Evolutionary conservation across 495 filamentous ascomycete species (phyloP), one percentile per base, ranked within the genome.

Genomic region (Oidiodendron maius): DNA sequence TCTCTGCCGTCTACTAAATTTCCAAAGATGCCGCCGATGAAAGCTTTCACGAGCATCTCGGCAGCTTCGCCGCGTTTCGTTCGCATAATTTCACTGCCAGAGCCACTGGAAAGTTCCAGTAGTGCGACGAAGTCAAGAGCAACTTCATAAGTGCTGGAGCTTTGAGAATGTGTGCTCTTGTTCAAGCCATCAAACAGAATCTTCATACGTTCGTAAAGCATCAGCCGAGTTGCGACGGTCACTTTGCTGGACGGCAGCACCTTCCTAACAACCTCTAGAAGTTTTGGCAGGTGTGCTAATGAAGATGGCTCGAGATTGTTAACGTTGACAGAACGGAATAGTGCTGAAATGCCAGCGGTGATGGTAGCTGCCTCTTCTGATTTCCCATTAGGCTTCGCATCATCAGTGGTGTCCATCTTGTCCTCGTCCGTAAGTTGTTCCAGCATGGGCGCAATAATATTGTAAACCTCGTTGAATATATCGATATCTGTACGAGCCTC

Each of bases 351-450:
- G 3, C 53, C 54, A 21, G 58, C 53, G 21, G 55, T 55, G 6
- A 62, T 52, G 8, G 58, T 60, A 26, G 41, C 26, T 11, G 50
- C 22, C 17, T 61, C 55, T 2, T 50, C 16, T 3, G 49, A 47
- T 22, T 64, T 60, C 36, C 65, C 68, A 21, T 52, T 56, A 24
- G 66, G 68, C 41, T 60, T 66, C 21, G 62, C 64, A 11, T 69
- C 69, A 47, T 85, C 81, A 23, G 69, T 60, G 2, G 68, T 62
- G 23, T 91, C 86, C 87, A 91, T 93, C 30, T 69, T 73, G 48
- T 80, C 75, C 30, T 75, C 70, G 11, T 72, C 71, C 6, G 71
- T 58, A 2, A 68, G 47, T 26, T 85, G 72, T 44, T 79, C 75
- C 32, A 91, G 55, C 35, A 81, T 70, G 9, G 68, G 64, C 20